Percentiles rank a stretch among this genome's conserved stretches.
Evolutionary conservation across 2,329 filamentous ascomycete species (phyloP).

Genomic region (Lecanoromycetidae sp.): DNA sequence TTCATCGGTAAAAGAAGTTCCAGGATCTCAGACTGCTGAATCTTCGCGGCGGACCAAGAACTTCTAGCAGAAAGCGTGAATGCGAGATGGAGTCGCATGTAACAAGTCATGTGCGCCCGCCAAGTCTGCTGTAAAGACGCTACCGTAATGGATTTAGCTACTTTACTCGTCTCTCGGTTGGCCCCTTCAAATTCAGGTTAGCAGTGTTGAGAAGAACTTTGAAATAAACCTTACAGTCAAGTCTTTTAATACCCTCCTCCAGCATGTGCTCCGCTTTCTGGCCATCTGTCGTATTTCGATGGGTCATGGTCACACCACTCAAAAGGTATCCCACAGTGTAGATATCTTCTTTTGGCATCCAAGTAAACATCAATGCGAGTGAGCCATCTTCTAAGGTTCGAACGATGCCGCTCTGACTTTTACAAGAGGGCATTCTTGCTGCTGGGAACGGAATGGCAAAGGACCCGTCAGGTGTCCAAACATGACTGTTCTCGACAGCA

Average conservation of each 20-base stretch:
- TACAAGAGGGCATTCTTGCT: slow-evolving; percentile 20
- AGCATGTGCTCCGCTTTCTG: slow-evolving; percentile 46
- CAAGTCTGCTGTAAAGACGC: slow-evolving; percentile 50
- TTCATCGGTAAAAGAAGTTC: slow-evolving; percentile 32
- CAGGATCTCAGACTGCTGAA: slow-evolving; percentile 36
- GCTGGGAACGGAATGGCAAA: slow-evolving; percentile 35
- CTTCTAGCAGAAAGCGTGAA: slow-evolving; percentile 58
- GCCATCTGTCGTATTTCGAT: slow-evolving; percentile 43
- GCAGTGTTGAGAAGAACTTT: slow-evolving; percentile 17
- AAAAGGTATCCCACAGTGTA: slow-evolving; percentile 49
- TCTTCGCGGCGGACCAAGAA: slow-evolving; percentile 41
- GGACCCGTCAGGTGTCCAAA: slow-evolving; percentile 36
- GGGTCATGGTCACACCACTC: slow-evolving; percentile 42
- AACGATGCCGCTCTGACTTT: slow-evolving; percentile 26
- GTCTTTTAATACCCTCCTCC: slow-evolving; percentile 43
- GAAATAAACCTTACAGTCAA: slow-evolving; percentile 30
- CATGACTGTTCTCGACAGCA: slow-evolving; percentile 32
- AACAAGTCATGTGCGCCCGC: slow-evolving; percentile 54
- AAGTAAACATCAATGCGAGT: slow-evolving; percentile 42
- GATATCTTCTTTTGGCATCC: slow-evolving; percentile 49
- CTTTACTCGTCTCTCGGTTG: slow-evolving; percentile 25
- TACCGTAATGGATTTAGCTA: slow-evolving; percentile 43
- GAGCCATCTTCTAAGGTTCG: slow-evolving; percentile 33
- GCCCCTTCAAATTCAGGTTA: slow-evolving; percentile 22
- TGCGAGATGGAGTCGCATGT: slow-evolving; percentile 58